Conservation (phyloP, 164 flowering plant species). For the Vitis amurensis region DNA sequence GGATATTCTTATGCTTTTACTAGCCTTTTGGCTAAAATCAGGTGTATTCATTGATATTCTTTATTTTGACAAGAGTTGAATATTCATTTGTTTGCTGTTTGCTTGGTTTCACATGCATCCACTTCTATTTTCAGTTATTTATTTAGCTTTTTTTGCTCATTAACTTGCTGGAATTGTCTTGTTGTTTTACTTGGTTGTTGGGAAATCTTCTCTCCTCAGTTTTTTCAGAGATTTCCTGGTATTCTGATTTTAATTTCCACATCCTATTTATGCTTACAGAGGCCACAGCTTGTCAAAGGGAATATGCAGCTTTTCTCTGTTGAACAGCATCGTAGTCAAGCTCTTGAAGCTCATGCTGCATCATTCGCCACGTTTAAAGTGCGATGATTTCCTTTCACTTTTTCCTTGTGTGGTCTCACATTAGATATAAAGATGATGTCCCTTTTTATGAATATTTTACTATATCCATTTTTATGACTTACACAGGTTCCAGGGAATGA, state of each 20-base stretch:
- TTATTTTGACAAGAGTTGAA: too few relatives aligned
- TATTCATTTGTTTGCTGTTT: too few relatives aligned
- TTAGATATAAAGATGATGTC: not conserved
- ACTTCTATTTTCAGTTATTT: too few relatives aligned
- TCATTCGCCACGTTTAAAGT: constrained; percentile 88
- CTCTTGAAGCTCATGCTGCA: constrained; percentile 99
- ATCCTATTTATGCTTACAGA: constrained; percentile 37
- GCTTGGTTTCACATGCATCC: too few relatives aligned
- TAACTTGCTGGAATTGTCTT: too few relatives aligned
- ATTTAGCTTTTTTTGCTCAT: too few relatives aligned
- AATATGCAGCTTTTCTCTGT: constrained; percentile 98
- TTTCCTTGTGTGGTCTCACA: not conserved
- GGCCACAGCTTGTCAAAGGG: constrained; percentile 96
- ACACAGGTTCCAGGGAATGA: constrained; percentile 92
- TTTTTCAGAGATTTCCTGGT: not conserved
- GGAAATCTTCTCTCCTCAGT: not conserved
- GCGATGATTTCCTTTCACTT: constrained; percentile 3
- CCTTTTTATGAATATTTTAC: not conserved
- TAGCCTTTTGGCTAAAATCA: too few relatives aligned
- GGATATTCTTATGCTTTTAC: too few relatives aligned
- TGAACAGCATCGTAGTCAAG: constrained; percentile 99
- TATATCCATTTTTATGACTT: constrained; percentile 1
- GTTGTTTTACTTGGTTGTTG: too few relatives aligned
- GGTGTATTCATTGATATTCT: too few relatives aligned
- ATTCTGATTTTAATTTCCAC: not conserved